Base-by-base conservation (phyloP, 345 rosid genomes). In the Geranium rotundifolium region DNA sequence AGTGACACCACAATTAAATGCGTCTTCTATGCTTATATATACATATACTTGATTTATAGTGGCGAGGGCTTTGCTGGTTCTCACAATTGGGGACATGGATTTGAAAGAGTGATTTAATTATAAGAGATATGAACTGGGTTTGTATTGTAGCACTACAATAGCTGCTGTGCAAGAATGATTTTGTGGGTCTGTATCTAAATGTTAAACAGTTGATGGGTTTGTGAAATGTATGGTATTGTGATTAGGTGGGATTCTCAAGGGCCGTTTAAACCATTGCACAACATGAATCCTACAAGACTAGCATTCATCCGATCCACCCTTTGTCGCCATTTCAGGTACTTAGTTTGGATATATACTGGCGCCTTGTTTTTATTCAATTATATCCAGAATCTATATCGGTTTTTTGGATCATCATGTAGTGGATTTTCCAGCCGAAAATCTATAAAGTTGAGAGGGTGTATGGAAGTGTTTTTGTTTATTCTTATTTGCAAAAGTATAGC, bases 241-340 rank as follows among this genome's bases (percentile, higher is more conserved):
- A 63, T 65, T 71, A 93, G 99, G 97, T 93, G 97, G 99, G 95
- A 88, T 77, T 70, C 84, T 62, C 86, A 82, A 72, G 97, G 95
- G 39, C 96, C 97, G 0, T 93, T 86, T 67, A 90, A 84, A 64
- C 97, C 97, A 1, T 77, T 93, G 79, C 96, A 93, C 75, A 56
- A 52, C 29, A 77, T 90, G 89, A 93, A 93, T 64, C 96, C 97
- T 50, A 85, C 89, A 12, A 79, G 97, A 61, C 75, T 93, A 59
- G 92, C 97, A 71, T 93, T 93, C 75, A 79, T 90, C 49, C 90
- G 92, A 58, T 93, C 99, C n/a, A 75, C 95, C 17, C 86, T 93
- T 61, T 88, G 96, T 63, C 81, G 92, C 57, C 95, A 90, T 73
- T 93, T 93, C 66, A 62, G 87, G 98, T 90, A 15, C 17, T 15